Evolutionary conservation across 2,329 filamentous ascomycete species (phyloP), one percentile per base, ranked within the genome.

Genomic region (Colletotrichum abscissum): DNA sequence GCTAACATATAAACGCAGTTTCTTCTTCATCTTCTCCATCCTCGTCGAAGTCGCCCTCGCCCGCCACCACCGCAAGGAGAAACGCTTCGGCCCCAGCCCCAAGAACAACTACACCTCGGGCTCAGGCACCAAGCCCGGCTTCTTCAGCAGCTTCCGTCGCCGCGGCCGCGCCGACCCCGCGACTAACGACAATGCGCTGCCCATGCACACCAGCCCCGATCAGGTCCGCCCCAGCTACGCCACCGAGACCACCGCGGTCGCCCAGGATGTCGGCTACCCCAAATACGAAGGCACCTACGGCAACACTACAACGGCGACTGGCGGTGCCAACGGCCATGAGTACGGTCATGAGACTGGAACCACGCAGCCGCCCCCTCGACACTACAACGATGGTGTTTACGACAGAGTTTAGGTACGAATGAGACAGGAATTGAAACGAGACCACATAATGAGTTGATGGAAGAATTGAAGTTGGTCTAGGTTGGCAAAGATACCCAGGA

Each of bases 11-110:
- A 5, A 19, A 42, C 2, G 11, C 55, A 94, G 91, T 62, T 82
- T 94, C 84, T 91, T 96, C 83, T 97, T 96, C 87, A 80, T 94
- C 78, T 79, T 94, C 79, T 94, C 93, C 63, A 90, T 93, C 65
- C 80, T 92, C 71, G 86, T 93, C 75, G 93, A 96, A 79, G 76
- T 94, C 63, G 86, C 88, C 63, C 89, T 96, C 58, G 89, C 89
- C 77, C 91, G 92, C 73, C 88, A 94, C 82, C 92, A 93, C 86
- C 91, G 91, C 84, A 92, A 91, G 78, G 92, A 94, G 84, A 94
- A 93, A 86, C 90, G 90, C 66, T 93, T 89, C 80, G 92, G 92
- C 16, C 92, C 82, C 58, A 71, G 78, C 72, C 80, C 81, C 28
- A 76, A 78, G 59, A 83, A 83, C 76, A 77, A 90, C 82, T 95